phyloP scores from a whole-genome alignment of 1,284 basidiomycete species.

The Papiliotrema laurentii region DNA sequence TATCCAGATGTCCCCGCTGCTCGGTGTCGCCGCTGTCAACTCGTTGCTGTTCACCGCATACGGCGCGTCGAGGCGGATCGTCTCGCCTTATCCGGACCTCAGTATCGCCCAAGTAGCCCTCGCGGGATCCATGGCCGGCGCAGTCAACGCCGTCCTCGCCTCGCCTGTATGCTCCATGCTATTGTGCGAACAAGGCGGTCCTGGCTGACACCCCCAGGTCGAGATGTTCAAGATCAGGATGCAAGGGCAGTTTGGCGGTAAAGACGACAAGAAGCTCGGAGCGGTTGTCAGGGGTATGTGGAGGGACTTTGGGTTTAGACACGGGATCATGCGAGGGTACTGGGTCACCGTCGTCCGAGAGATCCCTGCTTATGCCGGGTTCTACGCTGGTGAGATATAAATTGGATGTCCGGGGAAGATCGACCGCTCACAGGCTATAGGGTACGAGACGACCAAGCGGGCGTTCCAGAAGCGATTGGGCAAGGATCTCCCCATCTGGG shows the following conservation, averaged over 20 bases:
- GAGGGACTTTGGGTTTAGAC: slow-evolving; percentile 71
- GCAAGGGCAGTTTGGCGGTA: slow-evolving; percentile 64
- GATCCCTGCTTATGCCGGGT: slow-evolving; percentile 92
- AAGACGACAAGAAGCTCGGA: slow-evolving; percentile 69
- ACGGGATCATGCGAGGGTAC: slow-evolving; percentile 92
- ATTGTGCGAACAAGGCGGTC: background rate
- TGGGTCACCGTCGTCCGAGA: slow-evolving; percentile 95
- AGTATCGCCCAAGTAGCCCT: slow-evolving; percentile 71
- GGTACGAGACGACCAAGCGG: slow-evolving; percentile 84
- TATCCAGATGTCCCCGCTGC: slow-evolving; percentile 66
- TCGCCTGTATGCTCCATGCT: slow-evolving; percentile 60
- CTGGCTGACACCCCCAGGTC: slow-evolving; percentile 32
- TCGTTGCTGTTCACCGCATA: slow-evolving; percentile 91
- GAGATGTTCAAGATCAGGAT: slow-evolving; percentile 73
- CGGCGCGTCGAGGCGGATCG: slow-evolving; percentile 68
- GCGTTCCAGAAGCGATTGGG: slow-evolving; percentile 52
- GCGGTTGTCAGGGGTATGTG: slow-evolving; percentile 76
- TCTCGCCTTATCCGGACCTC: slow-evolving; percentile 82
- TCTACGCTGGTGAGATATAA: slow-evolving; percentile 43
- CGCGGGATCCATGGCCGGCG: slow-evolving; percentile 88
- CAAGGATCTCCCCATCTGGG: slow-evolving; percentile 73
- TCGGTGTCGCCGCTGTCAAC: slow-evolving; percentile 96
- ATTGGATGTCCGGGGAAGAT: background rate
- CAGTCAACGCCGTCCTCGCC: slow-evolving; percentile 78
- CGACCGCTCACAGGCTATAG: slow-evolving; percentile 42